Base-by-base conservation (phyloP, 495 filamentous ascomycete species). In the Penicillium goetzii region DNA sequence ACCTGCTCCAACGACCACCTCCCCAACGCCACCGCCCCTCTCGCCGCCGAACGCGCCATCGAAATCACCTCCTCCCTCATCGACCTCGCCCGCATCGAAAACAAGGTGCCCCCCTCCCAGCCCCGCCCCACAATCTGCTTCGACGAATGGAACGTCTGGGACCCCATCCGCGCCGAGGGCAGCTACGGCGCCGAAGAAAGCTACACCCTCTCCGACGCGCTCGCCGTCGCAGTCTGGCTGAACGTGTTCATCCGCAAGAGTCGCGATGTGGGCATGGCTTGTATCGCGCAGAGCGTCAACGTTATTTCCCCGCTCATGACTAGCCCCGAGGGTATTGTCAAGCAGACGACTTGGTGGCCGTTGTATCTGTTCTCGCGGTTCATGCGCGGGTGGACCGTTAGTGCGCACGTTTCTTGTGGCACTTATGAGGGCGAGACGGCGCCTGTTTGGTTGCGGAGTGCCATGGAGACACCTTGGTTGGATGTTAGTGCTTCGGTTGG, bases 121-220 rank as follows among this genome's bases (percentile, higher is more conserved):
- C 83, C 83, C 14, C 74, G 80, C 12, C 87, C 85, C 15, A 88
- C 80, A 40, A 91, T 93, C 72, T 92, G 90, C 75, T 92, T 92
- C 71, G 90, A 93, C 72, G 90, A 92, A 73, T 92, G 90, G 90
- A 91, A 93, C 74, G 89, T 92, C 14, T 92, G 90, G 90, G 90
- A 92, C 69, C 89, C 89, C 8, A 78, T 83, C 40, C 84, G 90
- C 26, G 90, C 90, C 1, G 87, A 86, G 4, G 89, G 88, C 43
- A 86, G 88, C 63, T 73, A 80, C 56, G 88, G 89, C 21, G 89
- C 85, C 1, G 88, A 90, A 72, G 87, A 91, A 69, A 74, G 72
- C 68, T 92, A 93, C 74, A 92, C 88, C 0, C 83, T 92, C 17
- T 90, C 87, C 1, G 90, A 93, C 71, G 89, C 89, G 7, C 76